Base-by-base conservation (phyloP, 805 yeast species). In the Yarrowia sp. region DNA sequence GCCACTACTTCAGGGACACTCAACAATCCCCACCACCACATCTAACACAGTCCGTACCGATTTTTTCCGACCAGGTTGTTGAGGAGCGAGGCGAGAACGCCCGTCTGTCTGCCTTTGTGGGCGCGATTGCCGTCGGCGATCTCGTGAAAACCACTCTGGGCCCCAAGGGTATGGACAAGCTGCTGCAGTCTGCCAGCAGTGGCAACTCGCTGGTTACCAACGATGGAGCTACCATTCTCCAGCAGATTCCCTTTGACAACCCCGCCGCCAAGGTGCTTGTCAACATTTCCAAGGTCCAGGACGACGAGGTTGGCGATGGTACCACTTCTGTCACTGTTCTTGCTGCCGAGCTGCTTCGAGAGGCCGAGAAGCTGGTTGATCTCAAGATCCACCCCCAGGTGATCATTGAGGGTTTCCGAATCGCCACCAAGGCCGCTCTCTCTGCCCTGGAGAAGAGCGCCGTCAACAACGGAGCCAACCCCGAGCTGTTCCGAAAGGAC, bases 101-200 rank as follows among this genome's bases (percentile, higher is more conserved):
- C 66, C 92, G 99, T 34, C 83, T 94, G 82, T 91, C 97, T 8
- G 92, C 99, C 2, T 95, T 95, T 78, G 96, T 95, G 12, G 99
- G 99, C 60, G 99, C 99, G 72, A 94, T 95, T 76, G 99, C 99
- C 47, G 99, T 95, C 42, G 99, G 99, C 65, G 99, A 95, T 78
- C 84, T 95, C 70, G 99, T 94, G 55, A 94, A 94, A 79, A 83
- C 92, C 38, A 90, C 99, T 2, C 81, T 95, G 71, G 99, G 99
- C 15, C 99, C 99, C 70, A 94, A 95, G 76, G 99, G 99, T 71
- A 94, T 95, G 98, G 99, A 95, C 79, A 95, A 95, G 78, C 82
- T 95, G 71, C 82, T 95, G 70, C 97, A 92, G 75, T 88, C 96
- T 71, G 90, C 97, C 19, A 84, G 92, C 5, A 86, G 95, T 50